Conservation (phyloP, 2,329 filamentous ascomycete species). For the Ascosphaera aggregata region DNA sequence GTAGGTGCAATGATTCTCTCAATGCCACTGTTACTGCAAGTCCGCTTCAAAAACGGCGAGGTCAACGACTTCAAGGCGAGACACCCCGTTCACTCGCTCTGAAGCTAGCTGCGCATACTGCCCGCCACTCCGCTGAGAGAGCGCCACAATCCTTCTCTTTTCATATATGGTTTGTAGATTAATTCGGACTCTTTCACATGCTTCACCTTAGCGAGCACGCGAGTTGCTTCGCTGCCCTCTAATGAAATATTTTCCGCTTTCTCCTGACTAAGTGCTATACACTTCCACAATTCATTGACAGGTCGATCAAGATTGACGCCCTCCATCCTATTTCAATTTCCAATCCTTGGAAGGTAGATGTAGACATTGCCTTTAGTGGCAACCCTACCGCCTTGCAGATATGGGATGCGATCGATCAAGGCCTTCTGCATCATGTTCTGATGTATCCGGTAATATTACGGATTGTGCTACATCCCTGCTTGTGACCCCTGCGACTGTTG, state of each 20-base stretch:
- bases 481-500: conserved; percentile 6
- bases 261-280: conserved; percentile 6
- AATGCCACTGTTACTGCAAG: too few relatives aligned
- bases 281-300: conserved; percentile 8
- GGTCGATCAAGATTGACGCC: conserved; percentile 13
- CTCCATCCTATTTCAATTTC: conserved; percentile 28
- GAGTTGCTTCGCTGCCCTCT: conserved; percentile 7
- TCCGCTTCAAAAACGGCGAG: too few relatives aligned
- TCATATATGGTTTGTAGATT: too few relatives aligned
- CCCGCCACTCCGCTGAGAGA: background rate
- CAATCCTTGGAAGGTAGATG: conserved; percentile 36
- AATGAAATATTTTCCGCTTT: conserved; percentile 7
- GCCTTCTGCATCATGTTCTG: conserved; percentile 17
- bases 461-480: too few relatives aligned
- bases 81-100: too few relatives aligned
- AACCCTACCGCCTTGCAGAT: conserved; percentile 28
- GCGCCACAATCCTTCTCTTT: too few relatives aligned
- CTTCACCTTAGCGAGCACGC: conserved; percentile 6
- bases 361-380: conserved; percentile 40
- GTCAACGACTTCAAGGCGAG: too few relatives aligned
- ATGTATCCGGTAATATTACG: too few relatives aligned
- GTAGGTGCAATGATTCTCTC: too few relatives aligned
- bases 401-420: conserved; percentile 27
- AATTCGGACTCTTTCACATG: conserved; percentile 1
- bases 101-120: background rate